Conservation (phyloP, 75 land plant genomes). For the Pinus taeda region DNA sequence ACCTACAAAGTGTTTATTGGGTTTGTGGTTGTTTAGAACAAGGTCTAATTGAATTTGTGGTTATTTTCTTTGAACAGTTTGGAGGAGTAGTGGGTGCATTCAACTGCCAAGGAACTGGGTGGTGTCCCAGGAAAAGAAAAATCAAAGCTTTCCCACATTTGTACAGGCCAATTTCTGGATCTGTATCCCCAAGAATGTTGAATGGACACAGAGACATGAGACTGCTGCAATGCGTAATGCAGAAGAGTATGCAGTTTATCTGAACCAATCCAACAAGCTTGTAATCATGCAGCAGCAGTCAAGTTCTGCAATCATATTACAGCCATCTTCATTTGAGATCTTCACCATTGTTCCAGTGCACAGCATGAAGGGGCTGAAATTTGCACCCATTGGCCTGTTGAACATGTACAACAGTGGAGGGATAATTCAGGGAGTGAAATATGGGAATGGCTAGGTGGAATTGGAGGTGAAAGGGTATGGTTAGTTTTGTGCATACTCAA, state of each 20-base stretch:
- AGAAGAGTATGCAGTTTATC: slow-evolving; percentile 35
- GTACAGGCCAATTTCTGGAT: slow-evolving; percentile 31
- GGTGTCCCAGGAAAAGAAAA: slow-evolving; percentile 40
- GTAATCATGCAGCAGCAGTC: slow-evolving; percentile 3
- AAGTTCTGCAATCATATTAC: slow-evolving; percentile 2
- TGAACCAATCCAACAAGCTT: slow-evolving; percentile 24
- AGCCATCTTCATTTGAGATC: slow-evolving; percentile 43
- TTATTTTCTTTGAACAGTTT: slow-evolving; percentile 17
- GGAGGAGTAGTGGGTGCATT: slow-evolving; percentile 65
- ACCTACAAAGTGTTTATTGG: too few species aligned
- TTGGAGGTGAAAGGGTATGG: too few species aligned
- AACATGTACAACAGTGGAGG: slow-evolving; percentile 8
- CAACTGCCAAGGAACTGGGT: slow-evolving; percentile 66
- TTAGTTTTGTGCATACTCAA: too few species aligned
- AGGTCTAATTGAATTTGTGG: too few species aligned
- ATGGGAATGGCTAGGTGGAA: too few species aligned
- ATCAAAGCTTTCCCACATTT: slow-evolving; percentile 40
- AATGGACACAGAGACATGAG: slow-evolving; percentile 44
- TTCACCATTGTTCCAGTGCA: slow-evolving; percentile 40
- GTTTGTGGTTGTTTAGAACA: too few species aligned
- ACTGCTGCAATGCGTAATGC: slow-evolving; percentile 31
- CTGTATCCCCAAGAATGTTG: slow-evolving; percentile 37
- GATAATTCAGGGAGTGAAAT: slow-evolving; percentile 8
- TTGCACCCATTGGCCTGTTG: slow-evolving; percentile 10
- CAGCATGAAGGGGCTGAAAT: slow-evolving; percentile 11